Base-by-base conservation (phyloP, 2,329 filamentous ascomycete species). In the Dothiorella sarmentorum region DNA sequence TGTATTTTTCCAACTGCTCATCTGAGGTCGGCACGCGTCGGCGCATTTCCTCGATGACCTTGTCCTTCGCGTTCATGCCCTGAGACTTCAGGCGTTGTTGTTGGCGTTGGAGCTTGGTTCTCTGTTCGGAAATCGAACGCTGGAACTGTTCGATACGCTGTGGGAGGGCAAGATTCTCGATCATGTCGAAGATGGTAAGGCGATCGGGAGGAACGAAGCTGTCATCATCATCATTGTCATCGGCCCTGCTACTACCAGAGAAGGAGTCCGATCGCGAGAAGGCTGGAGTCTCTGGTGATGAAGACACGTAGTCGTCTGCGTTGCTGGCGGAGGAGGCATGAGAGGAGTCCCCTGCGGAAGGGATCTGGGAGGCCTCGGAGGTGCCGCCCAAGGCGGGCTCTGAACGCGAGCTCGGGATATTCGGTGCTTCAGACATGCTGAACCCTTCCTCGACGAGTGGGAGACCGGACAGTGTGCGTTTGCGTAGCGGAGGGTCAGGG, bases 101-200 rank as follows among this genome's bases (percentile, higher is more conserved):
- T 61, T 94, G 93, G 68, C 86, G 86, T 62, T 87, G 86, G 29
- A 97, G 88, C 73, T 90, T 94, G 65, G 94, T 86, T 3, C 86
- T 93, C 74, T 97, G 92, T 4, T 85, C 84, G 26, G 87, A 87
- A 60, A 97, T 81, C 35, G 89, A 88, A 66, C 84, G 88, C 69
- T 97, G 92, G 63, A 97, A 82, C 77, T 89, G 94, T 75, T 97
- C 94, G 18, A 99, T 82, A 66, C 93, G 89, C 68, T 96, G 89
- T 1, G 91, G 88, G 29, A 99, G 80, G 5, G 92, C 90, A 63
- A 99, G 75, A 71, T 97, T 97, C 75, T 97, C 93, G 64, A 99
- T 83, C 49, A 99, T 82, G 70, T 99, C 94, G 67, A 99, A 91
- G 60, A 97, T 85, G 37, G 89, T 92, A 56, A 99, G 80, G 53